A percentile compares a stretch with the other conserved stretches of the same genome.
phyloP scores from a whole-genome alignment of 257 asterid genomes.

The Ehretia macrophylla region DNA sequence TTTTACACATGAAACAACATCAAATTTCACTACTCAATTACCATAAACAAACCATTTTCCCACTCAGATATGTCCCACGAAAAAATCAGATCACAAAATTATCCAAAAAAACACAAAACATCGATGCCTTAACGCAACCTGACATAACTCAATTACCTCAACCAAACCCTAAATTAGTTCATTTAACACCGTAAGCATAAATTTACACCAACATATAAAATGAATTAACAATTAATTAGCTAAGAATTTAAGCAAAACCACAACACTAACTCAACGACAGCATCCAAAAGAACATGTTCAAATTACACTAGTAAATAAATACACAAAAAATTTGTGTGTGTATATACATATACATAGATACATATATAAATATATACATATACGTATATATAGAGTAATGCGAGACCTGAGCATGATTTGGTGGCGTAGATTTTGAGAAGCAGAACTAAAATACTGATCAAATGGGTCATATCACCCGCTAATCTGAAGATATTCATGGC shows the following conservation, averaged over 20 bases:
- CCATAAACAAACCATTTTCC: no score
- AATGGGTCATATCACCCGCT: constrained; percentile 94
- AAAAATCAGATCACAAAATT: not conserved
- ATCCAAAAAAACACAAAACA: not conserved
- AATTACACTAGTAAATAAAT: no score
- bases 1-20: not conserved
- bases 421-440: constrained; percentile 89
- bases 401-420: constrained; percentile 88
- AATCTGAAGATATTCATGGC: constrained; percentile 83
- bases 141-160: not conserved
- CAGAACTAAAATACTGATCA: constrained; percentile 79
- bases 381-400: constrained; percentile 9
- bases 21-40: not conserved
- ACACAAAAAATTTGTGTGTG: not conserved
- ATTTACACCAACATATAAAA: not conserved
- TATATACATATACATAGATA: not conserved
- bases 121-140: not conserved
- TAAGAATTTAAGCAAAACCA: not conserved
- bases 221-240: not conserved
- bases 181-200: constrained; percentile 8
- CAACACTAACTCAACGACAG: no score
- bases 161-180: constrained; percentile 24
- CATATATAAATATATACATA: no score
- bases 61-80: not conserved
- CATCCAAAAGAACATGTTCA: no score